A percentile compares a stretch with the other conserved stretches of the same genome.
Evolutionary conservation across 2,329 filamentous ascomycete genomes (phyloP).

Genomic region (Stachybotrys chartarum): DNA sequence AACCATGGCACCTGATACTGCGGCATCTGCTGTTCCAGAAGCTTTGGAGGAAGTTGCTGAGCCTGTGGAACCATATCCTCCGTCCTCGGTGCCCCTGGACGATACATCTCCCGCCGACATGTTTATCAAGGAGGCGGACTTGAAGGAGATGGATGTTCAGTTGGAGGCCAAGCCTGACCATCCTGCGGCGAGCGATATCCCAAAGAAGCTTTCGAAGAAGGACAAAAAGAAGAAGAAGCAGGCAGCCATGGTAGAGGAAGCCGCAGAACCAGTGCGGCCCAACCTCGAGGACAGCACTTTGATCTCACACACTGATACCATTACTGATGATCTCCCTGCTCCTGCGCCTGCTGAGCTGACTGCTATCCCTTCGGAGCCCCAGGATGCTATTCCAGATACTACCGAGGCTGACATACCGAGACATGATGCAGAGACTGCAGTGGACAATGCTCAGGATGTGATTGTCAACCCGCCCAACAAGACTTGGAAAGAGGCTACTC

Average conservation of each 20-base stretch:
- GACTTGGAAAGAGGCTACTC: background rate
- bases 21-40: too few relatives aligned
- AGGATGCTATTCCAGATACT: background rate
- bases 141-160: background rate
- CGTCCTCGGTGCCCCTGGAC: too few relatives aligned
- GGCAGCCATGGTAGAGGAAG: constrained; percentile 7
- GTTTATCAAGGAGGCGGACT: background rate
- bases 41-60: too few relatives aligned
- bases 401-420: background rate
- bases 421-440: background rate
- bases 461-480: background rate
- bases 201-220: constrained; percentile 21
- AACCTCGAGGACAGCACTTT: background rate
- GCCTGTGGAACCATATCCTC: too few relatives aligned
- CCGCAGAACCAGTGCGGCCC: background rate
- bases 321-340: background rate
- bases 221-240: constrained; percentile 29
- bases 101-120: too few relatives aligned
- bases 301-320: background rate
- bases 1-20: too few relatives aligned
- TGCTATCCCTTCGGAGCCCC: background rate
- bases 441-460: background rate
- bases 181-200: constrained; percentile 5
- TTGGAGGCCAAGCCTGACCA: background rate
- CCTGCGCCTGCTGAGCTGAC: background rate